Percentiles rank a stretch among this genome's conserved stretches.
phyloP scores from a whole-genome alignment of 2,329 filamentous ascomycete species.

The Nigrospora osmanthi region DNA sequence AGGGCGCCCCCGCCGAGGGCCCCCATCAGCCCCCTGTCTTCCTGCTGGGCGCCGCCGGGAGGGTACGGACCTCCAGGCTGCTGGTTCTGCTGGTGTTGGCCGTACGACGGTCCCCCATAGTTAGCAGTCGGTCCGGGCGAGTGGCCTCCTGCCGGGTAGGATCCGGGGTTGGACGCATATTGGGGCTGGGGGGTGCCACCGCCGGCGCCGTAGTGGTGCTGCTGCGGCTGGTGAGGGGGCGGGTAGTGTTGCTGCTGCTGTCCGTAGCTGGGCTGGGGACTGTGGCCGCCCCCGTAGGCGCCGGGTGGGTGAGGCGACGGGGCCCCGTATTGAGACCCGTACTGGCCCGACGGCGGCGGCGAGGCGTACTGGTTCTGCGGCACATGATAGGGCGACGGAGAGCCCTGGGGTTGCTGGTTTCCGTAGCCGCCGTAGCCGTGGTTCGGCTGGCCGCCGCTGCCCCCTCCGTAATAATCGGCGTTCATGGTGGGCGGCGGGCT shows the following conservation, averaged over 20 bases:
- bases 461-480: conserved; percentile 5
- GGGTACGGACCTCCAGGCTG: not conserved
- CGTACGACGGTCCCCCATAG: not conserved
- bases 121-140: too few species aligned
- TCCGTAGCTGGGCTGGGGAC: conserved; percentile 3
- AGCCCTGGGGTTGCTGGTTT: not conserved
- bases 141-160: not conserved
- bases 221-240: not conserved
- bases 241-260: conserved; percentile 2
- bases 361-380: conserved; percentile 6
- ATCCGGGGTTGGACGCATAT: not conserved
- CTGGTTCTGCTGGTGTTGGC: not conserved
- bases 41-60: conserved; percentile 6
- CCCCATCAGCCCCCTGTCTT: conserved; percentile 28
- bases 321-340: not conserved
- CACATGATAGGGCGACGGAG: conserved; percentile 1
- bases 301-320: not conserved
- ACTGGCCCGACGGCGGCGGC: conserved; percentile 2
- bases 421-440: conserved; percentile 3
- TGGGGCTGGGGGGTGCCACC: not conserved
- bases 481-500: conserved; percentile 3
- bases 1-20: conserved; percentile 35
- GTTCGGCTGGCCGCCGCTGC: conserved; percentile 1
- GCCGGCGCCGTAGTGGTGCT: not conserved
- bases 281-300: conserved; percentile 1